phyloP scores from a whole-genome alignment of 495 filamentous ascomycete genomes.

The Xylaria acuta region DNA sequence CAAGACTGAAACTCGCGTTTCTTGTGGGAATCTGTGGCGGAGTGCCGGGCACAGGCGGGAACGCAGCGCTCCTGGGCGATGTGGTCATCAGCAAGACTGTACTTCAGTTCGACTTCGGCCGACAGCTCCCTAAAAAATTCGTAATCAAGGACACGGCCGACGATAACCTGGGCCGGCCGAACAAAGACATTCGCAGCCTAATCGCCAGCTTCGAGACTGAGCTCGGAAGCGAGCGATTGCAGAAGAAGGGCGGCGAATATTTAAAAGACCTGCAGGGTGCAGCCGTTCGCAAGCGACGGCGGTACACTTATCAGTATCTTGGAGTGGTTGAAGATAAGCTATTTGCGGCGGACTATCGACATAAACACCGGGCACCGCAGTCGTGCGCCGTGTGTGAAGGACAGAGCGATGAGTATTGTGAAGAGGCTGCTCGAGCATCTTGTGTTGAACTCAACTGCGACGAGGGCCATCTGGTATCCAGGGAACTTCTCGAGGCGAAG shows the following conservation, averaged over 20 bases:
- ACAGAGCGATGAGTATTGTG: slow-evolving; percentile 15
- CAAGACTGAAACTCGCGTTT: slow-evolving; percentile 31
- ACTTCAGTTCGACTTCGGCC: slow-evolving; percentile 48
- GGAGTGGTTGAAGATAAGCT: slow-evolving; percentile 38
- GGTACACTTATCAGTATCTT: slow-evolving; percentile 31
- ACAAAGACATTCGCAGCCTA: slow-evolving; percentile 40
- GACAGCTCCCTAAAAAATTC: slow-evolving; percentile 40
- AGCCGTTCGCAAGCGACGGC: slow-evolving; percentile 9
- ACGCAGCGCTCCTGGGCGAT: slow-evolving; percentile 51
- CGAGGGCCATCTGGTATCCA: slow-evolving; percentile 24
- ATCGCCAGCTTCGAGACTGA: slow-evolving; percentile 34
- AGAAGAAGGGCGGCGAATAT: slow-evolving; percentile 21
- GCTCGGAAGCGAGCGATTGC: slow-evolving; percentile 25
- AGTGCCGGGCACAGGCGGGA: slow-evolving; percentile 28
- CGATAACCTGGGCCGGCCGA: slow-evolving; percentile 41
- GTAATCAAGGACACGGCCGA: slow-evolving; percentile 36
- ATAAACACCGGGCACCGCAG: slow-evolving; percentile 36
- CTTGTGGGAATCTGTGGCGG: slow-evolving; percentile 48
- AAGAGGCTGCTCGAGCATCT: background rate
- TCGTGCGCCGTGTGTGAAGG: slow-evolving; percentile 10
- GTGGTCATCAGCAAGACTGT: slow-evolving; percentile 51
- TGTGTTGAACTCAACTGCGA: slow-evolving; percentile 32
- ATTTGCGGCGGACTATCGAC: slow-evolving; percentile 40
- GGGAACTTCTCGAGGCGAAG: slow-evolving; percentile 25
- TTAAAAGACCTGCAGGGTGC: slow-evolving; percentile 28